These are phyloP conservation scores for Stachybotrys chartarum DNA, from an alignment of 2,329 filamentous ascomycete species.

Conservation along the genomic window DNA sequence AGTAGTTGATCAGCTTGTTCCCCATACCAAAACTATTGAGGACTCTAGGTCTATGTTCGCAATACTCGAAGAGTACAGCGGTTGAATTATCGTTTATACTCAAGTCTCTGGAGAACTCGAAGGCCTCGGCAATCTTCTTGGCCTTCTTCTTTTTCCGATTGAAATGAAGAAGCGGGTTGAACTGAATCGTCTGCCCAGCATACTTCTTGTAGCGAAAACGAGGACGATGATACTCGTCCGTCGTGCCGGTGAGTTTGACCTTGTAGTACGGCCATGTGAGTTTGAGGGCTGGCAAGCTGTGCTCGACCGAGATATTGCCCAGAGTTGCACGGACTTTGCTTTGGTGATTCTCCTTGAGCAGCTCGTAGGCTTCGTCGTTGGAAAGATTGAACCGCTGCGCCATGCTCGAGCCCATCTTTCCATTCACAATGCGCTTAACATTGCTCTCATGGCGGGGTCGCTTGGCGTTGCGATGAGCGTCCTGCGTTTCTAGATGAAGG, in stretches of 20 bases:
- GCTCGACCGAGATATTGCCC: slow-evolving; percentile 86
- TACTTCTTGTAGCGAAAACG: slow-evolving; percentile 64
- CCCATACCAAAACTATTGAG: slow-evolving; percentile 98
- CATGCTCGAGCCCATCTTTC: slow-evolving; percentile 65
- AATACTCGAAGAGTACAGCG: slow-evolving; percentile 87
- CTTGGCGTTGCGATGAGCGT: slow-evolving; percentile 56
- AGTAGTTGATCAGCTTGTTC: slow-evolving; percentile 93
- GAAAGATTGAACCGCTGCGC: slow-evolving; percentile 87
- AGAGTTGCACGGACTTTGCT: slow-evolving; percentile 92
- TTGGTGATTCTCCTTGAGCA: slow-evolving; percentile 93
- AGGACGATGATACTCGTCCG: slow-evolving; percentile 76
- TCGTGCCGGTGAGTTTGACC: slow-evolving; percentile 70
- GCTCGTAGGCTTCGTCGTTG: slow-evolving; percentile 92
- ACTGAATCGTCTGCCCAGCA: slow-evolving; percentile 60
- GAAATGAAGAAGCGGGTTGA: slow-evolving; percentile 62
- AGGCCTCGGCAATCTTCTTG: slow-evolving; percentile 72
- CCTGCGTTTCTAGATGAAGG: slow-evolving; percentile 73
- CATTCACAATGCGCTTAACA: slow-evolving; percentile 59
- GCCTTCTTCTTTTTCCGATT: slow-evolving; percentile 75
- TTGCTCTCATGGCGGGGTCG: slow-evolving; percentile 49
- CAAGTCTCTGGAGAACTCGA: slow-evolving; percentile 72
- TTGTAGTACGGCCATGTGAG: slow-evolving; percentile 96
- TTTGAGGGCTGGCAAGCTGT: slow-evolving; percentile 85
- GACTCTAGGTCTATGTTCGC: slow-evolving; percentile 85
- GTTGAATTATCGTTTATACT: slow-evolving; percentile 84